Conservation (phyloP, 345 rosid genomes). For the Aquilaria yunnanensis region DNA sequence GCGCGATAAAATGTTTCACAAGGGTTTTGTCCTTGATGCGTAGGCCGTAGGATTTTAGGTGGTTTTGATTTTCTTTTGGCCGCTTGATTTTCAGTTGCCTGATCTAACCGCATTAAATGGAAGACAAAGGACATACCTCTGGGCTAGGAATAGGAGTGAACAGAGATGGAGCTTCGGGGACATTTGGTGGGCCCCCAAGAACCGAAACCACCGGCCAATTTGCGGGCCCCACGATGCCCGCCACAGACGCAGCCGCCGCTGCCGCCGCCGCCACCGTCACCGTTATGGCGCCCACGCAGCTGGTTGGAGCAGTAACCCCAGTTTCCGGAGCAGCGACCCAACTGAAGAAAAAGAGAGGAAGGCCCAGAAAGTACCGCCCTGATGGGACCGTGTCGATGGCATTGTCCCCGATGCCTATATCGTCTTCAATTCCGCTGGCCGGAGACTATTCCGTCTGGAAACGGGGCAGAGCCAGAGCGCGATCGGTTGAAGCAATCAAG, state of each 20-base stretch:
- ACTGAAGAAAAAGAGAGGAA: slow-evolving; percentile 81
- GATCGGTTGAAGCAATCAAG: slow-evolving; percentile 38
- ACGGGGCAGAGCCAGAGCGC: slow-evolving; percentile 58
- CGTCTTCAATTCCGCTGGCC: slow-evolving; percentile 70
- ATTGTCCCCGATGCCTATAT: slow-evolving; percentile 87
- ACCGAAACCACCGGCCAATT: slow-evolving; percentile 37
- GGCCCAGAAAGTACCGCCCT: slow-evolving; percentile 79
- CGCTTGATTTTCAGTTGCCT: slow-evolving; percentile 2
- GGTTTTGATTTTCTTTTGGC: slow-evolving; percentile 24
- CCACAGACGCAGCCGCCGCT: slow-evolving; percentile 11
- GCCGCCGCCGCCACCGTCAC: slow-evolving; percentile 12
- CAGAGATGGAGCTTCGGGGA: slow-evolving; percentile 45
- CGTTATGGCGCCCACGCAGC: slow-evolving; percentile 7
- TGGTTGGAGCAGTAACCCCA: slow-evolving; percentile 21
- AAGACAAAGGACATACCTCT: slow-evolving; percentile 39
- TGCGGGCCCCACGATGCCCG: slow-evolving; percentile 21
- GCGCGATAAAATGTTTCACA: slow-evolving; percentile 7
- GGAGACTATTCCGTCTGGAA: slow-evolving; percentile 48
- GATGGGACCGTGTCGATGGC: slow-evolving; percentile 53
- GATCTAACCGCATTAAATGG: slow-evolving; percentile 48
- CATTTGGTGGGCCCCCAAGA: slow-evolving; percentile 43
- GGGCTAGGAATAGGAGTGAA: slow-evolving; percentile 34
- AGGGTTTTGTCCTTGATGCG: slow-evolving; percentile 22
- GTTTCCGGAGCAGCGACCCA: slow-evolving; percentile 28
- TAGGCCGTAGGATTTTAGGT: slow-evolving; percentile 21